phyloP scores from a whole-genome alignment of 73 alveolate genomes.

The Paramecium biaurelia region DNA sequence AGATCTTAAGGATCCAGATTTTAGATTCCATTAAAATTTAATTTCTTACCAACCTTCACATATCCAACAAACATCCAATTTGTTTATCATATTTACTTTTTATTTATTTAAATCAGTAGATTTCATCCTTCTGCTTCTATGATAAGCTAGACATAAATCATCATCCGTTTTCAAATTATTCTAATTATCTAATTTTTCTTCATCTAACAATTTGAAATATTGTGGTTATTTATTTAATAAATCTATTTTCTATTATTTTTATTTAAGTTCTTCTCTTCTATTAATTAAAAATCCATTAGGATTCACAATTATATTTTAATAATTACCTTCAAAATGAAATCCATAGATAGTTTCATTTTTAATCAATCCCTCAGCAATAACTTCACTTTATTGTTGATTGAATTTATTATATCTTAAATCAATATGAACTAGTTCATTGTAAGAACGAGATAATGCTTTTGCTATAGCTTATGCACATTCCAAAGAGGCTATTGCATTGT shows the following conservation, averaged over 20 bases:
- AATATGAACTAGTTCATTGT: neutral
- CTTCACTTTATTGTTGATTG: neutral
- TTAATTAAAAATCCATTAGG: neutral
- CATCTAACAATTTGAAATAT: neutral
- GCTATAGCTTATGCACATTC: neutral
- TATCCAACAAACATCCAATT: slow-evolving; percentile 23
- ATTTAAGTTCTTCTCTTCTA: neutral
- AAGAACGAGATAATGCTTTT: neutral
- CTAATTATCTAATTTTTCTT: neutral
- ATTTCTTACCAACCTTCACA: slow-evolving; percentile 35
- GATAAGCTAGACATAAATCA: neutral
- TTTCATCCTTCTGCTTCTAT: neutral
- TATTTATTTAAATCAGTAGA: neutral
- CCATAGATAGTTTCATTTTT: neutral
- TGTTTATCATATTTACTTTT: neutral
- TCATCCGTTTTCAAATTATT: neutral
- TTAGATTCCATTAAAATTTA: neutral
- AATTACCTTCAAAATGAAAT: slow-evolving; percentile 20
- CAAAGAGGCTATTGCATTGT: neutral
- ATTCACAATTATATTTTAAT: neutral
- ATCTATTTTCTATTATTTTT: neutral
- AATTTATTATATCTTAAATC: neutral
- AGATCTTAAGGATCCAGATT: neutral
- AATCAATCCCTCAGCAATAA: neutral
- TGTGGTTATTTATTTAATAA: neutral